Base-by-base conservation (phyloP, 768 basidiomycete species). In the Mycena albidolilacea region DNA sequence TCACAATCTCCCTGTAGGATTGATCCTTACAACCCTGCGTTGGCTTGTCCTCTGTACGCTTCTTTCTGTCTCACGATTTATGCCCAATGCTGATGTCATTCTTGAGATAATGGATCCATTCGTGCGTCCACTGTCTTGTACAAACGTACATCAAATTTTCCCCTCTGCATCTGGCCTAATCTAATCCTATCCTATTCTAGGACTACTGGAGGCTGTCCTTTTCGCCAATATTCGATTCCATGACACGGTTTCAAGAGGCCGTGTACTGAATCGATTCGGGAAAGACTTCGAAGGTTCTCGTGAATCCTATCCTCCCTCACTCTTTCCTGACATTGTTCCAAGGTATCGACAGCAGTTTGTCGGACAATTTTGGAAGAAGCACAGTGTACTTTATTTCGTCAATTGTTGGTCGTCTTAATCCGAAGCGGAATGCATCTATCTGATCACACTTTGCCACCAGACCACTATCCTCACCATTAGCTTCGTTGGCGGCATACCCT, bases 201-300 rank as follows among this genome's bases (percentile, higher is more conserved):
- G 85, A 44, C 86, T 97, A 48, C 83, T 97, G 37, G 93, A 97
- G 78, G 81, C 91, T 0, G 92, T 97, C 5, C 84, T 98, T 1
- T 97, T 97, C 77, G 95, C 96, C 9, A 90, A 95, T 58, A 92
- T 97, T 69, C 90, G 96, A 52, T 97, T 98, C 87, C 97, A 97
- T 76, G 97, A 98, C 78, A 98, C 96, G 0, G 90, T 95, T 2
- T 95, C 93, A 63, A 90, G 95, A 46, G 97, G 97, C 7, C 90
- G 96, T 3, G 83, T 95, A 11, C 81, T 97, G 46, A 95, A 97
- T 76, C 86, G 95, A 57, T 93, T 94, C 74, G 96, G 96, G 54
- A 97, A 97, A 80, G 96, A 97, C 79, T 94, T 97, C 68, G 95
- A 97, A 84, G 93, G 87, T 84, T 1, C 41, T 21, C 54, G 87